Base-by-base conservation (phyloP, 495 filamentous ascomycete genomes). In the Penicillium maclennaniae region DNA sequence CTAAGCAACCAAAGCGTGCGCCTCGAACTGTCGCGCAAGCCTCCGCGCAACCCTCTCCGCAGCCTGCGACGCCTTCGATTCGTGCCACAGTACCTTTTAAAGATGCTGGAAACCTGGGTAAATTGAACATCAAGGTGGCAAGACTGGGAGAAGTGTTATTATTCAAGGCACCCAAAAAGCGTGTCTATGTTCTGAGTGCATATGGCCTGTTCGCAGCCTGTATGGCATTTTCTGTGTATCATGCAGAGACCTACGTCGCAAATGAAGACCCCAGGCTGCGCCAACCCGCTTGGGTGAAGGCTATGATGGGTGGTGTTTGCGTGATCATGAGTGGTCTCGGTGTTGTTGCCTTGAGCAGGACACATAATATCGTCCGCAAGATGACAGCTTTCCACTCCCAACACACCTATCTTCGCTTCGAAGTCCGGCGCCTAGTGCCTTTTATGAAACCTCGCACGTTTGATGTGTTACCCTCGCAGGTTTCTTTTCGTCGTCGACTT, bases 81-180 rank as follows among this genome's bases (percentile, higher is more conserved):
- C 16, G 23, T 16, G 23, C 23, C 55, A 60, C 16, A 17, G n/a
- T 40, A n/a, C n/a, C 7, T 6, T 20, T 20, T 10, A 23, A 23
- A 23, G 23, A 23, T 23, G 23, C 23, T 23, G 61, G 65, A 60
- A 47, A 61, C 55, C 15, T 70, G 49, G 73, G 65, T 23, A 64
- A 60, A 49, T 34, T 76, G 7, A 66, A 68, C 43, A 55, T 61
- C 7, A 72, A 72, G 54, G 67, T 74, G 14, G 61, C 69, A 37
- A 69, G 59, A 49, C 57, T 70, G 39, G 70, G 73, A 16, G 54
- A 71, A n/a, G 53, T 76, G 10, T 39, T 80, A 0, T 68, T 89
- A 28, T 90, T 84, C 71, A 70, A 82, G 51, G 76, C 81, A 0
- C 83, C 77, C 5, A 83, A 84, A 5, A 83, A 88, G 55, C 74